Conservation (phyloP, 2,329 filamentous ascomycete genomes). For the Phaeophleospora eucalypticola region DNA sequence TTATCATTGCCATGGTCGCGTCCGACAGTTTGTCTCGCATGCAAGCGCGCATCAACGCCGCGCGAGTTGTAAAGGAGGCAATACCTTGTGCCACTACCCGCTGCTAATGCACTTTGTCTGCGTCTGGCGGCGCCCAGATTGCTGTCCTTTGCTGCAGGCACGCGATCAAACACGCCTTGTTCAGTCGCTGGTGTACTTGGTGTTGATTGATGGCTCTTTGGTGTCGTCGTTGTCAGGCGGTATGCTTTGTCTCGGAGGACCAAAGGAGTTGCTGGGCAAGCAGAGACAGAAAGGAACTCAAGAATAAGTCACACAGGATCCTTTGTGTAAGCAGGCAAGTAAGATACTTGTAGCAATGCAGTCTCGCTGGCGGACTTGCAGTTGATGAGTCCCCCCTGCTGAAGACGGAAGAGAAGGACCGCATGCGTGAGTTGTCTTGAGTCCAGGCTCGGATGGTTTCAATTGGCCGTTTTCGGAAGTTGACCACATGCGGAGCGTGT, state of each 20-base stretch:
- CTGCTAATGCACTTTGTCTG: conserved; percentile 28
- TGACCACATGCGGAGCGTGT: conserved; percentile 19
- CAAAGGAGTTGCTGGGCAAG: conserved; percentile 26
- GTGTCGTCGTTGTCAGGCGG: conserved; percentile 25
- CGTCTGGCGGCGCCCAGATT: conserved; percentile 15
- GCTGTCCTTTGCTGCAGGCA: conserved; percentile 25
- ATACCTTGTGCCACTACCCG: conserved; percentile 31
- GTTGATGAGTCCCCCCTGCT: conserved; percentile 14
- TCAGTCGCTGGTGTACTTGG: conserved; percentile 17
- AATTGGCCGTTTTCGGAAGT: conserved; percentile 32
- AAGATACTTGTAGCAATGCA: conserved; percentile 32
- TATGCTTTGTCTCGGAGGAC: conserved; percentile 30
- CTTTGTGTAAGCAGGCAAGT: conserved; percentile 31
- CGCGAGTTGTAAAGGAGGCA: conserved; percentile 15
- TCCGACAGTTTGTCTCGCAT: conserved; percentile 29
- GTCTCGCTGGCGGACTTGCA: conserved; percentile 15
- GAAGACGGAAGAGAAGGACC: conserved; percentile 30
- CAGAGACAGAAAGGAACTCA: conserved; percentile 28
- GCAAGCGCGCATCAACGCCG: conserved; percentile 24
- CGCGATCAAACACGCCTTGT: conserved; percentile 23
- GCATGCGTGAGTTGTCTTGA: conserved; percentile 32
- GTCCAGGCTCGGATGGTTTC: conserved; percentile 28
- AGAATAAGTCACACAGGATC: conserved; percentile 30
- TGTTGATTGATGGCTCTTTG: conserved; percentile 18
- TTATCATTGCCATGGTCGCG: conserved; percentile 23